A percentile compares a stretch with the other conserved stretches of the same genome.
Conservation (phyloP, 768 basidiomycete genomes). For the Tulasnella sp. region DNA sequence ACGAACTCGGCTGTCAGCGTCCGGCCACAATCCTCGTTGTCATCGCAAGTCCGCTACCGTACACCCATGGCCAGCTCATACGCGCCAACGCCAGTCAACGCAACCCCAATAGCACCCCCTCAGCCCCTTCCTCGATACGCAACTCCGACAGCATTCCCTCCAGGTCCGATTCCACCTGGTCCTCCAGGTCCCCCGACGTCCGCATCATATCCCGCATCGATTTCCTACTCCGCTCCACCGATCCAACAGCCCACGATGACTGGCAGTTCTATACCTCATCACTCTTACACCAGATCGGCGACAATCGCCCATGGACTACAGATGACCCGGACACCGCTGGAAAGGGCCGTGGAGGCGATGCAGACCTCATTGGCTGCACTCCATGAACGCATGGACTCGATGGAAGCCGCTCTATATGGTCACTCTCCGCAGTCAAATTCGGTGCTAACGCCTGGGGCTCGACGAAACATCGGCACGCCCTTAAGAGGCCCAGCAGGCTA, state of each 20-base stretch:
- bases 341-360: slow-evolving; percentile 66
- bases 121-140: slow-evolving; percentile 65
- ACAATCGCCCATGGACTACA: background rate
- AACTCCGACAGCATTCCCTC: slow-evolving; percentile 56
- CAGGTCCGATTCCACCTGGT: background rate
- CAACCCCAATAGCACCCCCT: slow-evolving; percentile 43
- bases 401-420: slow-evolving; percentile 34
- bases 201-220: slow-evolving; percentile 7
- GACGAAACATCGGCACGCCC: slow-evolving; percentile 1
- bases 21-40: slow-evolving; percentile 67
- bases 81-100: slow-evolving; percentile 38
- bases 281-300: background rate
- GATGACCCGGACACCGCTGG: slow-evolving; percentile 35
- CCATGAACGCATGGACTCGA: slow-evolving; percentile 47
- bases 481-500: background rate
- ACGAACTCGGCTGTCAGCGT: background rate
- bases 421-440: background rate
- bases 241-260: background rate
- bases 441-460: background rate
- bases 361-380: slow-evolving; percentile 75
- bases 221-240: background rate
- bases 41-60: slow-evolving; percentile 57
- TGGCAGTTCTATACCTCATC: background rate
- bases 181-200: slow-evolving; percentile 7
- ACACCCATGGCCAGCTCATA: slow-evolving; percentile 60